Conservation (phyloP, 257 asterid species). For the Solanum habrochaites region DNA sequence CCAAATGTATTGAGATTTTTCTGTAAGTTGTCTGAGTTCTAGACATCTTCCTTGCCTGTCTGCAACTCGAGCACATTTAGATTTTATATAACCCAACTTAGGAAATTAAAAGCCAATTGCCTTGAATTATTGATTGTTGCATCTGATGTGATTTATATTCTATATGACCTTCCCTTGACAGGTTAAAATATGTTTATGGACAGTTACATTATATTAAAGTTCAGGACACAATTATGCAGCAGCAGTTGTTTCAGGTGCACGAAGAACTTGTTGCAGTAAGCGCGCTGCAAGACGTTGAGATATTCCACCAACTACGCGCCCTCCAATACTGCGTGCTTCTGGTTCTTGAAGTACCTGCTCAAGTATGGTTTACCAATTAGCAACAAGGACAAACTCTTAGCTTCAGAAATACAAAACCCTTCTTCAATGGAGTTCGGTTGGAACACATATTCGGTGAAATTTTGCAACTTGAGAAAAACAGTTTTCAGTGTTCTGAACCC, state of each 20-base stretch:
- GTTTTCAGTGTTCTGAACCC: too few species aligned
- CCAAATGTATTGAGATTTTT: neutral
- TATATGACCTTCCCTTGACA: neutral
- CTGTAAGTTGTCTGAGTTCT: neutral
- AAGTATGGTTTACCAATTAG: conserved; percentile 7
- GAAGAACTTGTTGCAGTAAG: conserved; percentile 85
- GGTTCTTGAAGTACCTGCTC: conserved; percentile 90
- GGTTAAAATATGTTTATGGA: neutral
- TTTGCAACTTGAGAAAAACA: too few species aligned
- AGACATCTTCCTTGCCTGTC: neutral
- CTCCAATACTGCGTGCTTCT: conserved; percentile 75
- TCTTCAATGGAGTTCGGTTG: neutral
- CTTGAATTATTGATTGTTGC: neutral
- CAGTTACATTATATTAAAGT: neutral
- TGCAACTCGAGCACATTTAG: neutral
- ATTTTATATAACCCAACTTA: neutral
- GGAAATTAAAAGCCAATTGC: neutral
- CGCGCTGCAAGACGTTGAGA: conserved; percentile 96
- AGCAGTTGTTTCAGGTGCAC: conserved; percentile 52
- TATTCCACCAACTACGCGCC: conserved; percentile 92
- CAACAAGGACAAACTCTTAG: neutral
- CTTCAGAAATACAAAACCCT: neutral
- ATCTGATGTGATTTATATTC: neutral
- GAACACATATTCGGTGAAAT: too few species aligned
- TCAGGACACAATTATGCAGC: conserved; percentile 4